phyloP scores from a whole-genome alignment of 1,284 basidiomycete species.

The Trichosporon sp. region DNA sequence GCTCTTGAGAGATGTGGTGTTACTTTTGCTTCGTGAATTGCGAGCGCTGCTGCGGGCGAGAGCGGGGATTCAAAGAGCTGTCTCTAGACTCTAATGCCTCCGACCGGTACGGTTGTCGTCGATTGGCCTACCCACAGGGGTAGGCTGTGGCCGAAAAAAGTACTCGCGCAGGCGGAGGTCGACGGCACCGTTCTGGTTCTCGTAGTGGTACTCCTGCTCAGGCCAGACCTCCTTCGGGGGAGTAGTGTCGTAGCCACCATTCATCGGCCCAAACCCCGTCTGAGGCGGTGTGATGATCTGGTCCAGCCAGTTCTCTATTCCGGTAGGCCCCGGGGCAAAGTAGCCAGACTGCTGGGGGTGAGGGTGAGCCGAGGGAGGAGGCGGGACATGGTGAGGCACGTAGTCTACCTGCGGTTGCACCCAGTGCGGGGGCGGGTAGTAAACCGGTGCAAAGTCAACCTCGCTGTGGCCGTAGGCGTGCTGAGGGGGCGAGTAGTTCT shows the following conservation, averaged over 20 bases:
- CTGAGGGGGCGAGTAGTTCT: not conserved
- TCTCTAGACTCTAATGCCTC: slow-evolving; percentile 1
- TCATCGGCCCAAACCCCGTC: not conserved
- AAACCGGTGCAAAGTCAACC: not conserved
- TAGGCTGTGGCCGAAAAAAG: slow-evolving; percentile 3
- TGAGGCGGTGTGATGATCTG: slow-evolving; percentile 8
- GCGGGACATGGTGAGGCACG: not conserved
- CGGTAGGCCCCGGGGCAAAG: not conserved
- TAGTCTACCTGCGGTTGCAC: slow-evolving; percentile 3
- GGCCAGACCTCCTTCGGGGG: slow-evolving; percentile 3
- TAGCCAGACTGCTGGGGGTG: slow-evolving; percentile 1
- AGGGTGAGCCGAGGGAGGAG: not conserved
- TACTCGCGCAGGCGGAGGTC: slow-evolving; percentile 1
- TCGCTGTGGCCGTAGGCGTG: not conserved
- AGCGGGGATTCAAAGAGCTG: not conserved
- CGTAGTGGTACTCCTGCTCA: slow-evolving; percentile 4
- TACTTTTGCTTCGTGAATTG: not conserved
- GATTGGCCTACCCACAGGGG: slow-evolving; percentile 3
- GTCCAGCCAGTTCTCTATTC: slow-evolving; percentile 13
- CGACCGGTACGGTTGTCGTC: not conserved
- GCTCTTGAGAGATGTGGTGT: not conserved
- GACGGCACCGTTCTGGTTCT: slow-evolving; percentile 3
- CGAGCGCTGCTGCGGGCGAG: not conserved
- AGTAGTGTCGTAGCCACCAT: slow-evolving; percentile 1
- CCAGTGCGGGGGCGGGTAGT: not conserved